Base-by-base conservation (phyloP, 805 yeast genomes). In the Lipomyces mesembrius region DNA sequence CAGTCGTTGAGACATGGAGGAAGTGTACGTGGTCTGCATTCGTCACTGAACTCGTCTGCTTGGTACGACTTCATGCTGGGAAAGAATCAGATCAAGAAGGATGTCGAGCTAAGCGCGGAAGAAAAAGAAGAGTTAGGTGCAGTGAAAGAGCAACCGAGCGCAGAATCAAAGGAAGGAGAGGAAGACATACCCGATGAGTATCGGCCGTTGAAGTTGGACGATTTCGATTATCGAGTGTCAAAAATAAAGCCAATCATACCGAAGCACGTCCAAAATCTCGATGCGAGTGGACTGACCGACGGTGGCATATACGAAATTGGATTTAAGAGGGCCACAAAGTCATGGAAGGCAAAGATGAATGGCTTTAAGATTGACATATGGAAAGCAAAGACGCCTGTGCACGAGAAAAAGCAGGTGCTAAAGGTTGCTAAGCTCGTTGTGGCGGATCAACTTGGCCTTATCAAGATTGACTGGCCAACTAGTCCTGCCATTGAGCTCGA, bases 231-330 rank as follows among this genome's bases (percentile, higher is more conserved):
- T 58, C 59, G 70, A 9, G 54, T 32, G 34, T 68, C 71, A 7
- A 22, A 37, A 17, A 49, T 65, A 29, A 51, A 34, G 27, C 62
- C 70, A 3, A 37, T 46, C 11, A 25, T 51, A 7, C 43, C 55
- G 17, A 14, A 52, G 27, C 34, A 29, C 20, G 34, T 52, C 34
- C 29, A 29, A 25, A 52, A 52, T 9, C 34, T 52, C 55, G 55
- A 52, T 11, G 27, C 32, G 27, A 25, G 34, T 8, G 55, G 55
- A 22, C 55, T 52, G 55, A 12, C n/a, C 11, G 55, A 57, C 17
- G 55, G 46, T 11, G 25, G 29, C 49, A 35, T 66, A 35, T 20
- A 34, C 54, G 70, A 66, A 51, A 64, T 68, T 27, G 70, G 70
- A 32, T 56, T 64, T 56, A 35, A 63, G 52, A 49, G 25, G 37